These are phyloP conservation scores for Calendula officinalis DNA, from an alignment of 129 eudicot species.

Conservation along the genomic window DNA sequence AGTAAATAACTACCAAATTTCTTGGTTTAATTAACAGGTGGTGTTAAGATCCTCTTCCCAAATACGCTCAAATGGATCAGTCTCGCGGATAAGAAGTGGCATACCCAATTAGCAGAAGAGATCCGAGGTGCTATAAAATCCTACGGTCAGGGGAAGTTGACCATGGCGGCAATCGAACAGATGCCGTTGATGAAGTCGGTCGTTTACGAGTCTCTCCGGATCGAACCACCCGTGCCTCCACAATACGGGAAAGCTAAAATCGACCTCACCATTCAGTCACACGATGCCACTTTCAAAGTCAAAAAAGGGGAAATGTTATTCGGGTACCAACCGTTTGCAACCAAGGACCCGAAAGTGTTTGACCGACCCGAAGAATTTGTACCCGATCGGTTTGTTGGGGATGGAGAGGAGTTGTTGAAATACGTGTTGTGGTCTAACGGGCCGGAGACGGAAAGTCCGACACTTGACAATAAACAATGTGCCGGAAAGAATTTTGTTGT, in stretches of 20 bases:
- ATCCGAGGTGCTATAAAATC: slow-evolving; percentile 54
- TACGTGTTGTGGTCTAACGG: slow-evolving; percentile 90
- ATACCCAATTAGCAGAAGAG: slow-evolving; percentile 57
- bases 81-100: slow-evolving; percentile 61
- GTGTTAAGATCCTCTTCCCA: slow-evolving; percentile 74
- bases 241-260: slow-evolving; percentile 75
- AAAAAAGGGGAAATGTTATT: slow-evolving; percentile 79
- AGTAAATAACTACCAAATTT: too few species aligned
- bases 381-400: slow-evolving; percentile 74
- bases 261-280: slow-evolving; percentile 65
- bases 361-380: slow-evolving; percentile 84
- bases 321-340: slow-evolving; percentile 92
- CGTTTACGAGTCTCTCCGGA: slow-evolving; percentile 73
- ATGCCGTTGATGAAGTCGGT: slow-evolving; percentile 90
- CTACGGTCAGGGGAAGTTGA: slow-evolving; percentile 51
- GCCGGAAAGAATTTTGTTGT: slow-evolving; percentile 93
- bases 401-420: slow-evolving; percentile 61
- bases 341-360: slow-evolving; percentile 69
- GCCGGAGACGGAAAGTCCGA: slow-evolving; percentile 64
- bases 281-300: slow-evolving; percentile 71
- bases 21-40: too few species aligned
- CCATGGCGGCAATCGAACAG: slow-evolving; percentile 76
- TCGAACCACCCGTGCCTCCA: slow-evolving; percentile 77
- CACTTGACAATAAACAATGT: slow-evolving; percentile 71
- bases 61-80: slow-evolving; percentile 76